Evolutionary conservation across 2,329 filamentous ascomycete species (phyloP).

Genomic region (Xylariaceae sp.): DNA sequence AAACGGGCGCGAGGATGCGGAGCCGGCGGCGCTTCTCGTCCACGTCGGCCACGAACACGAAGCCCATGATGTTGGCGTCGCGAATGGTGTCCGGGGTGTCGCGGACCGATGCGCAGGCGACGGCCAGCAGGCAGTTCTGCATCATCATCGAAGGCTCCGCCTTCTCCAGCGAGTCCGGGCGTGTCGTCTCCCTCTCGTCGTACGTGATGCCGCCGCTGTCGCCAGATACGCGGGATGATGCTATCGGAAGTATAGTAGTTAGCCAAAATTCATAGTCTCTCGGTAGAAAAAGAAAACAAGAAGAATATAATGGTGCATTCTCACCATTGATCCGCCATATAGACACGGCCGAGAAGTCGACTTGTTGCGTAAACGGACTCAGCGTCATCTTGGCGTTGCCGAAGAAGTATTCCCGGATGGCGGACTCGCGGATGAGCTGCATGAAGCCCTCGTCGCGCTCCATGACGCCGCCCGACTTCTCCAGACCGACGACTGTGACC

Average conservation of each 20-base stretch:
- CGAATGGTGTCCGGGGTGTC: conserved; percentile 69
- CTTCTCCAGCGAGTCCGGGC: conserved; percentile 48
- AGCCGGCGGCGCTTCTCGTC: conserved; percentile 78
- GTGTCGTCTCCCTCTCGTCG: conserved; percentile 20
- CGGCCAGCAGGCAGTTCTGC: conserved; percentile 75
- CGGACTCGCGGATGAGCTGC: conserved; percentile 65
- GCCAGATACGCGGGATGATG: conserved; percentile 9
- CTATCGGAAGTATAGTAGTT: conserved; percentile 4
- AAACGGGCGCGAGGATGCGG: conserved; percentile 76
- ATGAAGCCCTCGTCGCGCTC: conserved; percentile 69
- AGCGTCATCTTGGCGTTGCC: conserved; percentile 71
- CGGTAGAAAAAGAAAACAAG: neutral
- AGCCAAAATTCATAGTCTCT: neutral
- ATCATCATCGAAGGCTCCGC: conserved; percentile 62
- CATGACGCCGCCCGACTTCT: conserved; percentile 81
- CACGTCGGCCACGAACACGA: conserved; percentile 86
- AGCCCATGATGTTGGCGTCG: conserved; percentile 82
- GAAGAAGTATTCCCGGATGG: conserved; percentile 92
- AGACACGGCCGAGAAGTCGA: conserved; percentile 68
- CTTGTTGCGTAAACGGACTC: conserved; percentile 80
- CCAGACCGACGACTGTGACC: conserved; percentile 70
- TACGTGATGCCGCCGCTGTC: conserved; percentile 10
- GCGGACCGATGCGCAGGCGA: conserved; percentile 69
- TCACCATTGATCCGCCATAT: conserved; percentile 66
- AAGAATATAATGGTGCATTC: conserved; percentile 28